Conservation (phyloP, 202 grass and related monocot genomes). For the Panicum virgatum region DNA sequence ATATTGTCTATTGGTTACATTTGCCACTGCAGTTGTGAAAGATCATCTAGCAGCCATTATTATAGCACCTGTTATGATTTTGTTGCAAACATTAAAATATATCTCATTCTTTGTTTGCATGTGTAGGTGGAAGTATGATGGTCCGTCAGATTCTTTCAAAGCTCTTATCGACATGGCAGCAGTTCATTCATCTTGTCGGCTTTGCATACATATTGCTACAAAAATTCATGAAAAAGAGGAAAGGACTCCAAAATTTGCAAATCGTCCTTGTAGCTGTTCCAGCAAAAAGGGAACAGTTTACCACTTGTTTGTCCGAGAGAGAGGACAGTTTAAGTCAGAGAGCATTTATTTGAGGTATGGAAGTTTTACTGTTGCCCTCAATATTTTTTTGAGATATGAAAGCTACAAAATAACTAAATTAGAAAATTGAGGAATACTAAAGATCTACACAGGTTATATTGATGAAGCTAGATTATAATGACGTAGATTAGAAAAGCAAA, state of each 20-base stretch:
- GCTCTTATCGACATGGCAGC: constrained; percentile 95
- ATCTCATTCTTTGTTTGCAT: constrained; percentile 28
- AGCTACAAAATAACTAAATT: neutral
- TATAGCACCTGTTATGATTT: neutral
- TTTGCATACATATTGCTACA: constrained; percentile 91
- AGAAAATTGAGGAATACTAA: neutral
- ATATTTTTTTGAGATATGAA: constrained; percentile 7
- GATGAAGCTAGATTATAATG: neutral
- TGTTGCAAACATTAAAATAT: neutral
- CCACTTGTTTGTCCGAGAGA: constrained; percentile 91
- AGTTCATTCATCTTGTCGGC: constrained; percentile 94
- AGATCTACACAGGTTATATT: neutral
- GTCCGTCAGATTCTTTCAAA: constrained; percentile 96
- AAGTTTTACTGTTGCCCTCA: neutral
- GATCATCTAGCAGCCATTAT: constrained; percentile 9
- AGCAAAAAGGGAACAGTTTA: constrained; percentile 65
- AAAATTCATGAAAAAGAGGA: constrained; percentile 91
- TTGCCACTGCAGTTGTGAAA: neutral
- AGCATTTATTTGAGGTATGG: constrained; percentile 83
- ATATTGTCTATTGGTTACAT: no score
- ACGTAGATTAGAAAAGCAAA: neutral
- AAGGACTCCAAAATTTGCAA: constrained; percentile 54
- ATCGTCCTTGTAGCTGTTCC: constrained; percentile 78
- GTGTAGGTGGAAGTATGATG: constrained; percentile 94
- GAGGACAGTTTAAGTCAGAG: constrained; percentile 74